Conservation (phyloP, 768 basidiomycete species). For the Termitomyces sp. region DNA sequence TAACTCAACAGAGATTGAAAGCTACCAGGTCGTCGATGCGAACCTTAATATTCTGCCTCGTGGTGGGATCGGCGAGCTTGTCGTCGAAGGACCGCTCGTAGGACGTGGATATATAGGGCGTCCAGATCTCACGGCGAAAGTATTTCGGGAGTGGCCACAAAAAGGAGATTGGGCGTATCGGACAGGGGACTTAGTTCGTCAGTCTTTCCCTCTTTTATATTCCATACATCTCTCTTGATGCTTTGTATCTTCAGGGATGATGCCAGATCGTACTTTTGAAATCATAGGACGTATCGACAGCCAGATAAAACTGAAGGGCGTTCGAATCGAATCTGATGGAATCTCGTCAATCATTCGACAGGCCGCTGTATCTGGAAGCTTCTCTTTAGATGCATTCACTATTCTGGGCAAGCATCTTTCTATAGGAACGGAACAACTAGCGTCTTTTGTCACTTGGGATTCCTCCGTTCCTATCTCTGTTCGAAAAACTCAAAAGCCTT, state of each 20-base stretch:
- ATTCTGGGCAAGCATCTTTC: slow-evolving; percentile 36
- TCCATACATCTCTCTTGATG: background rate
- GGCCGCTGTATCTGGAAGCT: slow-evolving; percentile 16
- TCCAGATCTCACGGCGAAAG: slow-evolving; percentile 37
- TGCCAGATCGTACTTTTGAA: slow-evolving; percentile 41
- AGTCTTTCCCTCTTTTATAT: slow-evolving; percentile 9
- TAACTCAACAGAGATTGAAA: slow-evolving; percentile 10
- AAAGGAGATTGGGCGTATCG: slow-evolving; percentile 37
- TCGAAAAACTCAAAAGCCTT: slow-evolving; percentile 25
- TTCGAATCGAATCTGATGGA: slow-evolving; percentile 49
- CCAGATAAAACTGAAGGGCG: slow-evolving; percentile 47
- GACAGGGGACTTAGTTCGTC: slow-evolving; percentile 42
- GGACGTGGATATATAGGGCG: slow-evolving; percentile 44
- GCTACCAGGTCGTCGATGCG: slow-evolving; percentile 34
- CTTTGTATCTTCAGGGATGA: slow-evolving; percentile 29
- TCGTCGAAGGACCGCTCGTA: slow-evolving; percentile 44
- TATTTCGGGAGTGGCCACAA: slow-evolving; percentile 38
- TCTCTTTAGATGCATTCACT: slow-evolving; percentile 33
- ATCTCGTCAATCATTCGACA: slow-evolving; percentile 39
- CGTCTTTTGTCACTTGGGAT: slow-evolving; percentile 41
- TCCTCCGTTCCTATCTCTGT: slow-evolving; percentile 26
- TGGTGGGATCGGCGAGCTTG: slow-evolving; percentile 40
- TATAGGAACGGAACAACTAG: slow-evolving; percentile 37
- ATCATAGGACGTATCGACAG: slow-evolving; percentile 46
- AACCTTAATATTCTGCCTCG: slow-evolving; percentile 36